phyloP scores from a whole-genome alignment of 176 grass and related monocot species.

The Puccinellia tenuiflora region DNA sequence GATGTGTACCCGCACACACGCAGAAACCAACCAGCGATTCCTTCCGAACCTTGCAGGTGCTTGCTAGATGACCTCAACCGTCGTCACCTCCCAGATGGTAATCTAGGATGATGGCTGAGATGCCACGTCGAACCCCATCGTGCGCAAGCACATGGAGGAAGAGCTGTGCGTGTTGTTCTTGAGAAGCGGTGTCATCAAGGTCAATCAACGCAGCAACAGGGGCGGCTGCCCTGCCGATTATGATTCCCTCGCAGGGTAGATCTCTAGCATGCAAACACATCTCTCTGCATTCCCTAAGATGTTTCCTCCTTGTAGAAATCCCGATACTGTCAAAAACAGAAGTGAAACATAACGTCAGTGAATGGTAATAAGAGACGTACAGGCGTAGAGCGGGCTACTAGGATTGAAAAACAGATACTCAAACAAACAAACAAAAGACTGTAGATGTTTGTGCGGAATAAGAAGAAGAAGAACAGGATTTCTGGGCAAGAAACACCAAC shows the following conservation, averaged over 20 bases:
- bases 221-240: slow-evolving; percentile 28
- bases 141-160: slow-evolving; percentile 56
- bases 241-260: slow-evolving; percentile 57
- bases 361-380: neutral
- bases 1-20: too few relatives aligned
- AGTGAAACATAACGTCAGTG: neutral
- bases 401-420: neutral
- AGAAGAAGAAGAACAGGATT: too few relatives aligned
- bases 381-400: neutral
- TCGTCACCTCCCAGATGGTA: slow-evolving; percentile 62
- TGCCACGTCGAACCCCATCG: slow-evolving; percentile 66
- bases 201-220: slow-evolving; percentile 11
- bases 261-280: slow-evolving; percentile 94
- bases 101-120: slow-evolving; percentile 60
- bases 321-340: neutral
- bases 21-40: neutral
- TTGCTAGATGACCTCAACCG: slow-evolving; percentile 56
- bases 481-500: too few relatives aligned
- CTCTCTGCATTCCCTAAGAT: slow-evolving; percentile 98
- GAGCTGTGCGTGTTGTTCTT: slow-evolving; percentile 20
- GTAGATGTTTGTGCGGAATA: neutral
- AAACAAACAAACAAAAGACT: too few relatives aligned
- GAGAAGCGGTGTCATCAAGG: slow-evolving; percentile 70
- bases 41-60: neutral
- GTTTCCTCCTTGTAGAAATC: slow-evolving; percentile 37